A percentile compares a stretch with the other conserved stretches of the same genome.
These are phyloP conservation scores for Ophiocordyceps robertsii DNA, from an alignment of 2,329 filamentous ascomycete genomes.

Conservation along the genomic window DNA sequence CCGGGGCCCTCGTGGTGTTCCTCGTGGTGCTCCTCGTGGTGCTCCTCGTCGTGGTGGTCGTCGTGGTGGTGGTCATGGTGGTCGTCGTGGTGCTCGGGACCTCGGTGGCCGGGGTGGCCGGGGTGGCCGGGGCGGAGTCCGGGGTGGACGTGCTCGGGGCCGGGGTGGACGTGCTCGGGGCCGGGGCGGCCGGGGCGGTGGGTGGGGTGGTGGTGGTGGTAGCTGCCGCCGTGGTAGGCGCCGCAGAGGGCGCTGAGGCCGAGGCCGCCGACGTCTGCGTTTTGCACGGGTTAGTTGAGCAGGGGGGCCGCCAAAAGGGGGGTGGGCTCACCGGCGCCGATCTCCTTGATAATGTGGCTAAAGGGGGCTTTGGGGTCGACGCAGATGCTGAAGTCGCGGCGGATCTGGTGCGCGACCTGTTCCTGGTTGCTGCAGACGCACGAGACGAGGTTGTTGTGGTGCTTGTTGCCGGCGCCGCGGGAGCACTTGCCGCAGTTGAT, in stretches of 20 bases:
- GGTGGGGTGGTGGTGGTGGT: not conserved
- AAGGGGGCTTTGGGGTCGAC: not conserved
- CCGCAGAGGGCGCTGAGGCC: not conserved
- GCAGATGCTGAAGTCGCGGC: not conserved
- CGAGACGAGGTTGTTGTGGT: not conserved
- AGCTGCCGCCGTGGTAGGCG: not conserved
- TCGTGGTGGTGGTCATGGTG: too few relatives aligned
- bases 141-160: too few relatives aligned
- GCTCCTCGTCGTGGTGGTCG: too few relatives aligned
- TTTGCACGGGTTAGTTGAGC: not conserved
- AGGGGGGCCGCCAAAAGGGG: not conserved
- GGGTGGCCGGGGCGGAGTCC: too few relatives aligned
- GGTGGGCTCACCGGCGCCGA: not conserved
- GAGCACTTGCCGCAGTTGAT: not conserved
- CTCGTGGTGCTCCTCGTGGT: too few relatives aligned
- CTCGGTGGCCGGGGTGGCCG: too few relatives aligned
- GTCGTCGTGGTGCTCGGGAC: not conserved
- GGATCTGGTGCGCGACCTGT: not conserved
- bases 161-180: too few relatives aligned
- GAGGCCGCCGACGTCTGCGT: not conserved
- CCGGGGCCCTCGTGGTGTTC: too few relatives aligned
- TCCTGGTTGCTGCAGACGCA: conserved; percentile 1
- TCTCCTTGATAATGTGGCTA: not conserved
- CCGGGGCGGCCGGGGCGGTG: not conserved
- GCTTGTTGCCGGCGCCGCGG: not conserved